phyloP scores from a whole-genome alignment of 805 yeast species.

The Wickerhamiella dianesei region DNA sequence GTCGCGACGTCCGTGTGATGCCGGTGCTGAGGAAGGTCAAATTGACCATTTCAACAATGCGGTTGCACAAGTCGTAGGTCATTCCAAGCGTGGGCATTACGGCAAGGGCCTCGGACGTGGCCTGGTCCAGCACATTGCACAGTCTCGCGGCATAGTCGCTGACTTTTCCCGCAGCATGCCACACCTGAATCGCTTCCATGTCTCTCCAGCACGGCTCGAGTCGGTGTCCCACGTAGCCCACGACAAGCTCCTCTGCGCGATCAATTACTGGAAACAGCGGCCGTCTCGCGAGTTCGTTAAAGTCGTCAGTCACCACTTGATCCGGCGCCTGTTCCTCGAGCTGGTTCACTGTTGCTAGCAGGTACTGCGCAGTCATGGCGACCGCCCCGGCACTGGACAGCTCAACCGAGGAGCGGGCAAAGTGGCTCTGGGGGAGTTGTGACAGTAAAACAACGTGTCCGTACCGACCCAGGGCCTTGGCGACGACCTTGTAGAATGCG shows the following conservation, averaged over 20 bases:
- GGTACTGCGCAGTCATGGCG: conserved; percentile 80
- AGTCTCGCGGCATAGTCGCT: conserved; percentile 47
- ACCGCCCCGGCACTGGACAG: conserved; percentile 55
- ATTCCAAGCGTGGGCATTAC: conserved; percentile 41
- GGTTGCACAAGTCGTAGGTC: conserved; percentile 41
- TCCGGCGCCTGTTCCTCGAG: conserved; percentile 28
- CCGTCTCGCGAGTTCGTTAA: conserved; percentile 38
- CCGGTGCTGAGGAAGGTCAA: conserved; percentile 39
- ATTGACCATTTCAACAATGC: conserved; percentile 51
- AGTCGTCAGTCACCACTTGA: conserved; percentile 11
- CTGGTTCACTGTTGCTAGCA: conserved; percentile 65
- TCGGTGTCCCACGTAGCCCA: conserved; percentile 48
- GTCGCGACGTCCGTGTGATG: conserved; percentile 44
- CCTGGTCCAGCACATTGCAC: conserved; percentile 33
- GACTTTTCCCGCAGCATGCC: not conserved
- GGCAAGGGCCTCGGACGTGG: conserved; percentile 27
- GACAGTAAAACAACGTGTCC: conserved; percentile 37
- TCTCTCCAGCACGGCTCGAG: conserved; percentile 69
- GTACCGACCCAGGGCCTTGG: conserved; percentile 51
- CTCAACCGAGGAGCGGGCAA: conserved; percentile 40
- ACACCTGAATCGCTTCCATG: conserved; percentile 33
- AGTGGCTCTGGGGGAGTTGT: conserved; percentile 30
- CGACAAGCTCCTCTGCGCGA: conserved; percentile 41
- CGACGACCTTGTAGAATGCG: conserved; percentile 46
- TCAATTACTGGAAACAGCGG: conserved; percentile 46